A percentile compares a stretch with the other conserved stretches of the same genome.
Conservation (phyloP, 164 flowering plant species). For the Warburgia ugandensis region DNA sequence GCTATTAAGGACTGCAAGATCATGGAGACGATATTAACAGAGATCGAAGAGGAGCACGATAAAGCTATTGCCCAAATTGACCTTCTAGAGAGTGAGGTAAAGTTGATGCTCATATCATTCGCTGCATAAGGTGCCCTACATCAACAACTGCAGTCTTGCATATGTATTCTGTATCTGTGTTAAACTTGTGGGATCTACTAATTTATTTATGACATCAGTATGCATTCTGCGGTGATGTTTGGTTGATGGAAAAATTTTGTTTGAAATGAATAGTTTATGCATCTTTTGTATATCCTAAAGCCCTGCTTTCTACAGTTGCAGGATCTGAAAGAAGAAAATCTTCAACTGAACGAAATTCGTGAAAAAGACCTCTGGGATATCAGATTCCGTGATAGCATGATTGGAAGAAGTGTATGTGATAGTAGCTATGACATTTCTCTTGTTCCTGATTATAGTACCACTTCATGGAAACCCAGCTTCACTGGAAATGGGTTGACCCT, state of each 20-base stretch:
- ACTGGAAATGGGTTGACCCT: conserved; percentile 13
- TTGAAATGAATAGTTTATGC: too few relatives aligned
- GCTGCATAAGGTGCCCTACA: neutral
- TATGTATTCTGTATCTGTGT: too few relatives aligned
- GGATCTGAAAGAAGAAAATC: conserved; percentile 40
- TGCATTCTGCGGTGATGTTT: too few relatives aligned
- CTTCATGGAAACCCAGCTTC: conserved; percentile 21
- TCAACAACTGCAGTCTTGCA: too few relatives aligned
- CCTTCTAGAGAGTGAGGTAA: conserved; percentile 45
- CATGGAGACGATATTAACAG: conserved; percentile 42
- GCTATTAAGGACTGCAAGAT: conserved; percentile 39
- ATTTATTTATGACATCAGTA: too few relatives aligned
- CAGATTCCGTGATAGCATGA: conserved; percentile 13
- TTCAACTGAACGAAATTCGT: conserved; percentile 31
- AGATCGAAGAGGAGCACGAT: conserved; percentile 68
- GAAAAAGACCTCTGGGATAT: conserved; percentile 25
- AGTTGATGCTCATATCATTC: neutral
- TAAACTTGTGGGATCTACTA: too few relatives aligned
- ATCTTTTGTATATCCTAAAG: too few relatives aligned
- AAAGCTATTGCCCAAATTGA: conserved; percentile 48
- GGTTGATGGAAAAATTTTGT: too few relatives aligned
- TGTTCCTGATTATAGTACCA: conserved; percentile 16
- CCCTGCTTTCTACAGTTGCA: conserved; percentile 39
- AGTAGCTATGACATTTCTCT: too few relatives aligned
- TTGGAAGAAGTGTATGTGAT: conserved; percentile 10